Evolutionary conservation across 1,284 basidiomycete species (phyloP).

Genomic region (Earliella scabrosa): DNA sequence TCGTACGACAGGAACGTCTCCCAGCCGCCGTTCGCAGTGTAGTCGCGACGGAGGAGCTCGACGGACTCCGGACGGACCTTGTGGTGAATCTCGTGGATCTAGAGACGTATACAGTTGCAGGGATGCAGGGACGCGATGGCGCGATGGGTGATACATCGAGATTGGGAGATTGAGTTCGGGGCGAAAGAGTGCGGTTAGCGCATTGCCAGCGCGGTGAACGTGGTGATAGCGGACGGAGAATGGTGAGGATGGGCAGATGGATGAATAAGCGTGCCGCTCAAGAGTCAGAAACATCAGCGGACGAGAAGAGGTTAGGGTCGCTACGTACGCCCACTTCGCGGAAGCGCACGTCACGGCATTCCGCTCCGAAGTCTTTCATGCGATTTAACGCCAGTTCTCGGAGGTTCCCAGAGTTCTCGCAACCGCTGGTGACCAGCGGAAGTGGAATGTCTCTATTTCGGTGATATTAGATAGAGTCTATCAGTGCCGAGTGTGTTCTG

Average conservation of each 20-base stretch:
- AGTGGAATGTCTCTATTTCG: conserved; percentile 87
- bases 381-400: conserved; percentile 95
- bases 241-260: conserved; percentile 1
- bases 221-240: not conserved
- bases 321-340: conserved; percentile 93
- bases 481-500: not conserved
- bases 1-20: conserved; percentile 99
- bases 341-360: conserved; percentile 96
- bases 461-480: conserved; percentile 14
- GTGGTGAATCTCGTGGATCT: conserved; percentile 99
- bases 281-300: not conserved
- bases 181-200: conserved; percentile 6
- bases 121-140: conserved; percentile 7
- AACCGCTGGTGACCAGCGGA: conserved; percentile 93
- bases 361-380: conserved; percentile 99
- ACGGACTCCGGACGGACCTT: conserved; percentile 96
- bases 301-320: not conserved
- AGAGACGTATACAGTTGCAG: conserved; percentile 5
- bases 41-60: conserved; percentile 96
- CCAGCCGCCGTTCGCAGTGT: conserved; percentile 98
- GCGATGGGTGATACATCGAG: conserved; percentile 2
- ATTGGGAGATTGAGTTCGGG: conserved; percentile 1
- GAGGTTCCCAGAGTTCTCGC: conserved; percentile 97
- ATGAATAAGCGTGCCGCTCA: conserved; percentile 11
- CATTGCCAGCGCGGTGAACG: not conserved